Base-by-base conservation (phyloP, 1,284 basidiomycete species). In the Takashimella tepidaria region DNA sequence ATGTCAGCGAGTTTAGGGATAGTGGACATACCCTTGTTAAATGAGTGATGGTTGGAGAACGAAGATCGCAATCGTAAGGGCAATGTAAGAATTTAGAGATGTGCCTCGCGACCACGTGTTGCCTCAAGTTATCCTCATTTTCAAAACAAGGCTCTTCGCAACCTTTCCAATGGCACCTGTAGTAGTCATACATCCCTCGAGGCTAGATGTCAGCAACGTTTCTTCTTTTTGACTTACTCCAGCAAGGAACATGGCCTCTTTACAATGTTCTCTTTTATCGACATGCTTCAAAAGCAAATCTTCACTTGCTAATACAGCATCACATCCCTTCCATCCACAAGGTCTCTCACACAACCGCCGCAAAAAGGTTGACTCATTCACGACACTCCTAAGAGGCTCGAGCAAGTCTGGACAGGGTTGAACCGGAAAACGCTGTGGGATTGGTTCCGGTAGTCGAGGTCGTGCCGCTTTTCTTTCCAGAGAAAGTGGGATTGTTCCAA, bases 261-360 rank as follows among this genome's bases (percentile, higher is more conserved):
- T 46, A 1, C 60, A 59, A 45, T 72, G 69, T 6, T 45, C 27
- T 4, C 60, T 47, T 21, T 27, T 27, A 4, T 45, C 44, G 4
- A 71, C 57, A 50, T 73, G 70, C 45, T 51, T 55, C 16, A 45
- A 24, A 4, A 73, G 57, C n/a, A 57, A 48, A 25, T 40, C 23
- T 51, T 73, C 69, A 26, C 53, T 60, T 4, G 47, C 68, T 11
- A 73, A 51, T 10, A 66, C 48, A 1, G 68, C 58, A 43, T 62
- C 61, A 23, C 70, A 73, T 3, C 64, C 67, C 50, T 71, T 64
- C 70, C 70, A 73, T 5, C 50, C 54, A 45, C 70, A 73, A 6
- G 16, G 5, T 20, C 57, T 56, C 25, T 55, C 51, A n/a, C 48
- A 54, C 8, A 56, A 26, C 6, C 67, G 54, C n/a, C 64, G 56